Base-by-base conservation (phyloP, 495 filamentous ascomycete species). In the Neurospora intermedia region DNA sequence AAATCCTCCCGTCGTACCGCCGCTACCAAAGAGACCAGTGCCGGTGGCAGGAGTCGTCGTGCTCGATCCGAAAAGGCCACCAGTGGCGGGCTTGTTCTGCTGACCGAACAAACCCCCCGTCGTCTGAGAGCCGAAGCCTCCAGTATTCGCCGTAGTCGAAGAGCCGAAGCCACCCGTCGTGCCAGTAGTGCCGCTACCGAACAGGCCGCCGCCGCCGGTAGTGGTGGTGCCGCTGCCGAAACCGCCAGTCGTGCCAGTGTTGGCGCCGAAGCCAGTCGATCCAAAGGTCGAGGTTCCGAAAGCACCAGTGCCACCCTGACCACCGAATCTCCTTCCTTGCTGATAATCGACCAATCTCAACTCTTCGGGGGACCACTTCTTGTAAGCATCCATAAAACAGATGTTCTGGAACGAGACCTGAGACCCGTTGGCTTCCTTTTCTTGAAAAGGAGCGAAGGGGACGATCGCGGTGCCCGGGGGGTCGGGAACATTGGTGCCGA, bases 331-430 rank as follows among this genome's bases (percentile, higher is more conserved):
- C 72, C 96, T 88, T 35, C 96, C 96, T 84, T 93, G 90, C 71
- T 89, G 88, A 82, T 98, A 99, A 82, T 99, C 96, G 43, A 88
- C 93, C 72, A 97, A 81, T 78, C 96, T 89, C 66, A 99, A 82
- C 81, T 99, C 96, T 80, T 99, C 96, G 43, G 92, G 89, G 6
- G 93, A 97, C 81, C 89, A 97, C 74, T 94, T 94, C 79, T 88
- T 89, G 82, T 97, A 98, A 0, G 93, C 89, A 69, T 89, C 90
- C 86, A 92, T 91, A 76, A 97, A 96, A 16, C 89, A 88, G 74
- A 99, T 91, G 76, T 91, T 97, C 80, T 98, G 95, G 78, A 90
- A 99, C 35, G 91, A 87, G 70, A 85, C 91, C 59, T 85, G 83
- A 42, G 79, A 43, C 6, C 83, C 83, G 70, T 83, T 84, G 18